Evolutionary conservation across 257 asterid species (phyloP), one percentile per base, ranked within the genome.

Genomic region (Gynochthodes officinalis): DNA sequence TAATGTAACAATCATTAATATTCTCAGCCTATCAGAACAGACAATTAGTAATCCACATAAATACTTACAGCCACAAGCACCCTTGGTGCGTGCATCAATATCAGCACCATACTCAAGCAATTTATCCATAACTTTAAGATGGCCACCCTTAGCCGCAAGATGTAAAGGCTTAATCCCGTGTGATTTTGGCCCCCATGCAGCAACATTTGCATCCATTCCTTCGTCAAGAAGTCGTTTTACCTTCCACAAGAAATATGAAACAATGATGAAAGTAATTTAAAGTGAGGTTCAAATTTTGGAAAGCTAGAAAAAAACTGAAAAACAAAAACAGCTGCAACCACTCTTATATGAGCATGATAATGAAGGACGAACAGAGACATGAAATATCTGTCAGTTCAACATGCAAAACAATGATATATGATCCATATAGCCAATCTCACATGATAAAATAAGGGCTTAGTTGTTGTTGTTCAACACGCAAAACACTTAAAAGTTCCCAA

Each of bases 91-190:
- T 4, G 99, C 99, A 73, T 95, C 99, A 54, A 95, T 95, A 73
- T 95, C 76, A 75, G 98, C 99, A 79, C 98, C 99, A 48, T 82
- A 87, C 75, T 83, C 98, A 33, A 95, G 89, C 87, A 95, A 76
- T 77, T 76, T 88, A 77, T 92, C 97, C 99, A 95, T 95, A 60
- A 95, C 90, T 81, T 84, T 84, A 25, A 88, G 82, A 68, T 95
- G 98, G 39, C 99, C 99, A 64, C 97, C 98, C 80, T 92, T 90
- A 75, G 99, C 98, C 71, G 99, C 99, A 73, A 95, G 96, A 81
- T 95, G 99, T 75, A 95, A 95, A 39, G 99, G 99, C 80, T 97
- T 94, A 79, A 91, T 82, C 49, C 99, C 98, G 48, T 82, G 91
- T 23, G 98, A 80, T 81, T 91, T 91, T 59, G 97, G 97, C 1